Conservation (phyloP, 805 yeast genomes). For the Kregervanrija delftensis region DNA sequence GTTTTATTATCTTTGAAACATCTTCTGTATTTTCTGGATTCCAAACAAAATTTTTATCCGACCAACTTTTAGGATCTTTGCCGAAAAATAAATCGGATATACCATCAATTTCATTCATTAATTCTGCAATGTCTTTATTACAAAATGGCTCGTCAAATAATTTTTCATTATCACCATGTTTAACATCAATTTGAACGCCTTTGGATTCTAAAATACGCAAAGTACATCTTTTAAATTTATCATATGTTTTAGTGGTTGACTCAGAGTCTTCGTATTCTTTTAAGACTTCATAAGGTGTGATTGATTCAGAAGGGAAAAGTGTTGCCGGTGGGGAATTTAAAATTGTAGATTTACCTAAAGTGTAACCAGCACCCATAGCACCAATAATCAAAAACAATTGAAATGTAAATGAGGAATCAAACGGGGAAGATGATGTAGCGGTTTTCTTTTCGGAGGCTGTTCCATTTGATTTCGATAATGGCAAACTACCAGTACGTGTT, state of each 20-base stretch:
- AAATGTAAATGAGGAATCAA: conserved; percentile 20
- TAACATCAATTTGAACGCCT: conserved; percentile 14
- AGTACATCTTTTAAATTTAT: conserved; percentile 23
- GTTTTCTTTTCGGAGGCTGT: too few relatives aligned
- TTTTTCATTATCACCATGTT: conserved; percentile 10
- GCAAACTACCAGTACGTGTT: too few relatives aligned
- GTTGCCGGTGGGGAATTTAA: conserved; percentile 23
- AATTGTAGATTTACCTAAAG: conserved; percentile 22
- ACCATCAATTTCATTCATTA: conserved; percentile 15
- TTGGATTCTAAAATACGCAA: conserved; percentile 18
- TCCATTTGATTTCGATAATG: too few relatives aligned
- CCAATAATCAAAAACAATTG: conserved; percentile 23
- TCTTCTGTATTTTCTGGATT: conserved; percentile 19
- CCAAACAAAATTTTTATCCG: conserved; percentile 13
- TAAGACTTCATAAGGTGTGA: conserved; percentile 16
- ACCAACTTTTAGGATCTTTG: conserved; percentile 11
- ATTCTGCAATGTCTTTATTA: conserved; percentile 15
- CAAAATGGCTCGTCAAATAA: conserved; percentile 9
- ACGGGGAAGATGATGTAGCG: conserved; percentile 8
- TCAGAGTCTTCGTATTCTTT: conserved; percentile 10
- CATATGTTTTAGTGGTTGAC: conserved; percentile 9
- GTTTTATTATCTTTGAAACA: conserved; percentile 15
- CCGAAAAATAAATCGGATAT: conserved; percentile 19
- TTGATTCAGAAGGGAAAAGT: conserved; percentile 23
- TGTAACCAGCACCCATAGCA: conserved; percentile 29